Base-by-base conservation (phyloP, 2,329 filamentous ascomycete species). In the Emergomyces pasteurianus region DNA sequence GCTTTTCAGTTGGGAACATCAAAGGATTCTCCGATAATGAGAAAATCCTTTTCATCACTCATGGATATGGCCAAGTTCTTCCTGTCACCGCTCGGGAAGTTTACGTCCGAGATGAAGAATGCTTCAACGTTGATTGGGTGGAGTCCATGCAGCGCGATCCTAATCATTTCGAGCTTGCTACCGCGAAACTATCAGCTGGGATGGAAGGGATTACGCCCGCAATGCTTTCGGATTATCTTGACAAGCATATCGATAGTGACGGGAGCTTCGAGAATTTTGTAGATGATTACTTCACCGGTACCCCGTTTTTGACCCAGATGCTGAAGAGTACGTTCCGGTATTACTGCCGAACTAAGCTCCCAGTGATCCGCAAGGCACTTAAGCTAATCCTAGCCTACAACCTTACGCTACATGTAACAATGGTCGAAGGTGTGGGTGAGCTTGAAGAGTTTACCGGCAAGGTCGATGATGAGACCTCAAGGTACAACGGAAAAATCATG, bases 331-430 rank as follows among this genome's bases (percentile, higher is more conserved):
- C 90, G 8, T 92, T 95, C 78, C 90, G 90, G 70, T 96, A 89
- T 79, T 96, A 95, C 78, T 83, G 84, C 75, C 91, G 92, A 75
- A 90, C 94, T 74, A 87, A 90, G 77, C 83, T 90, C 62, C 88
- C 89, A 1, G 89, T 96, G 66, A 90, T 97, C 73, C 90, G 92
- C 72, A 96, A 97, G 79, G 92, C 92, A 0, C 81, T 97, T 68
- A 96, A 96, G 80, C 85, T 96, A 59, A 89, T 96, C 54, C 82
- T 97, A 62, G 92, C 92, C 36, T 97, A 97, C 82, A 96, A 96
- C 77, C 81, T 97, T 61, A 97, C 92, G 23, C 81, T 92, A 68
- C 91, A 96, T 75, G 89, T 97, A 69, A 96, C 92, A 65, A 88
- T 96, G 83, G 87, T 96, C 31, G 90, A 96, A 77, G 90, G 90